Base-by-base conservation (phyloP, 768 basidiomycete genomes). In the Pleurotus platypus region DNA sequence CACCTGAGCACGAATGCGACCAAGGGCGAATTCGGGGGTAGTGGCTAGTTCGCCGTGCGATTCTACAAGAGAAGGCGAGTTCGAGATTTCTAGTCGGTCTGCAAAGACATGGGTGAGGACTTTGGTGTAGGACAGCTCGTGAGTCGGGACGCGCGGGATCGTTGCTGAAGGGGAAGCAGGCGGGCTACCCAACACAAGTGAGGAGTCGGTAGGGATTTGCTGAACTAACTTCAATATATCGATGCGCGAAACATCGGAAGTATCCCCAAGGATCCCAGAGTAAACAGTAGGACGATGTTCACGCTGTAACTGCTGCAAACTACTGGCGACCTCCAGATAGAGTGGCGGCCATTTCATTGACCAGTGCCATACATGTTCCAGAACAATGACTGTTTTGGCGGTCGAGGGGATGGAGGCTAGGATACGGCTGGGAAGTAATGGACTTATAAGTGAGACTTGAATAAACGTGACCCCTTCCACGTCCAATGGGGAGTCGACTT, bases 1-100 rank as follows among this genome's bases (percentile, higher is more conserved):
- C 48, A 92, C 67, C 62, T 93, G 84, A 2, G 90, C 92, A 39
- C 92, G 86, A 47, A 94, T 86, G 46, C 94, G 89, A 11, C 97
- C 96, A 37, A 98, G 81, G 0, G 97, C 96, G 66, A 88, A 98
- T 68, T 98, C 93, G 1, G 96, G 97, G n/a, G 82, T 88, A 8
- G 94, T 96, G 15, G 93, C 92, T 46, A 85, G 70, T 46, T 80
- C 74, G 9, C 93, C 94, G 57, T 89, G 82, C 12, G 85, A 70
- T 8, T 81, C 67, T 50, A 93, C 84, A 15, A 89, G 78, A 43
- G 81, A 75, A 0, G 93, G 94, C 2, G 89, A 85, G 71, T 99
- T 98, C 64, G 87, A 78, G 58, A 99, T 80, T 60, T 94, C 87
- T 0, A 98, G 75, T 2, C 91, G 82, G 6, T 86, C 83, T 42